Evolutionary conservation across 768 basidiomycete species (phyloP).

Genomic region (Lactarius vividus): DNA sequence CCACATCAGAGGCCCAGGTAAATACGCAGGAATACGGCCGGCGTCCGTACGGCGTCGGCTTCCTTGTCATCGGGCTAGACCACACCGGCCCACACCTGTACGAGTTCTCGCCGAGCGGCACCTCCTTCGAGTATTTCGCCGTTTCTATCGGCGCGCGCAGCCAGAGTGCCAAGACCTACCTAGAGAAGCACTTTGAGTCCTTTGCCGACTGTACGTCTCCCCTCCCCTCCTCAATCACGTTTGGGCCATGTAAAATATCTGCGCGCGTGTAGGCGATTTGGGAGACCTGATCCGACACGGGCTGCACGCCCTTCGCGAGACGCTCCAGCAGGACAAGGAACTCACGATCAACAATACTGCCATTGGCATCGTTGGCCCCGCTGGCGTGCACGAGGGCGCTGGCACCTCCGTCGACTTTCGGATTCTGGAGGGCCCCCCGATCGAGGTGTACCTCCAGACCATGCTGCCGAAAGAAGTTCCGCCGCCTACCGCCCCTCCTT

Average conservation of each 20-base stretch:
- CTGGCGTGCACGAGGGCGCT: constrained; percentile 52
- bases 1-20: not conserved
- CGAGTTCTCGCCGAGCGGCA: constrained; percentile 97
- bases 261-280: constrained; percentile 55
- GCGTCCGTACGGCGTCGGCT: constrained; percentile 99
- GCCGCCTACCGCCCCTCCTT: constrained; percentile 37
- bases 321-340: constrained; percentile 97
- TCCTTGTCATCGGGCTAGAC: constrained; percentile 95
- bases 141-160: constrained; percentile 98
- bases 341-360: constrained; percentile 92
- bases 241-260: not conserved
- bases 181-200: constrained; percentile 89
- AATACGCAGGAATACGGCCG: constrained; percentile 33
- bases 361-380: constrained; percentile 85
- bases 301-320: constrained; percentile 91
- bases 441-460: constrained; percentile 70
- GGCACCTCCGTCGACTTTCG: constrained; percentile 61
- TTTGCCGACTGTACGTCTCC: constrained; percentile 74
- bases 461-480: constrained; percentile 71
- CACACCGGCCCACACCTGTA: constrained; percentile 97
- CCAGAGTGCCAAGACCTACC: constrained; percentile 97
- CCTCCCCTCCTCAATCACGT: not conserved
- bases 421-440: constrained; percentile 79
- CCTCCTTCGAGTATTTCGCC: constrained; percentile 96
- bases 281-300: constrained; percentile 92